These are phyloP conservation scores for Vanilla planifolia DNA, from an alignment of 106 monocot species.

Conservation along the genomic window DNA sequence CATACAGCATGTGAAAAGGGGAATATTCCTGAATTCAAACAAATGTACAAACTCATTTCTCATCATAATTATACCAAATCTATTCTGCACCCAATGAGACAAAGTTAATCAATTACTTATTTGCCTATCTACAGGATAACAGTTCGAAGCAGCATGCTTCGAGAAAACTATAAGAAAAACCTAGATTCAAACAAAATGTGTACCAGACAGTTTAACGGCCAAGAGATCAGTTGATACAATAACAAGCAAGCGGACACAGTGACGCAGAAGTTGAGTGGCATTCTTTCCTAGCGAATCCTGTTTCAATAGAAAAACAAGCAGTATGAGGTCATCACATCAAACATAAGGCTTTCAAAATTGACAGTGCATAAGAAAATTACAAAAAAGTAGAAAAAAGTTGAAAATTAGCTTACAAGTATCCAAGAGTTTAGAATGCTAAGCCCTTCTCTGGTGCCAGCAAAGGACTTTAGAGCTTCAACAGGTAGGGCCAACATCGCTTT, in stretches of 20 bases:
- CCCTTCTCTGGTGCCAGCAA: conserved; percentile 84
- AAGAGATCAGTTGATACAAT: conserved; percentile 89
- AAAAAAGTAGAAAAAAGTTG: neutral
- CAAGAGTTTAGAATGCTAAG: conserved; percentile 73
- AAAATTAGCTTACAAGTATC: conserved; percentile 76
- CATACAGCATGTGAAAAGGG: no score
- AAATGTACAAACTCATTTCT: no score
- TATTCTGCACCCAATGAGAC: no score
- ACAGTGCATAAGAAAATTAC: neutral
- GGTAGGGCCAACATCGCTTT: conserved; percentile 85
- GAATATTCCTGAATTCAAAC: no score
- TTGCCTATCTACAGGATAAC: no score
- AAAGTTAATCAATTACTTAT: no score
- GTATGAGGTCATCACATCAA: conserved; percentile 11
- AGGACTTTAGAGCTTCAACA: conserved; percentile 61
- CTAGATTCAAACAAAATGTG: neutral
- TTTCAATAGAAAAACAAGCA: conserved; percentile 12
- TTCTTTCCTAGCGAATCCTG: conserved; percentile 99
- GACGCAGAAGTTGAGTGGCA: conserved; percentile 94
- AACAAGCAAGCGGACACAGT: conserved; percentile 93
- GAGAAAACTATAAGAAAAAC: neutral
- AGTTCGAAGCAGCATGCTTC: neutral
- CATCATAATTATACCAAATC: no score
- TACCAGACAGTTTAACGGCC: conserved; percentile 94
- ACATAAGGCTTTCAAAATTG: neutral